These are phyloP conservation scores for Tetraselmis striata DNA, from an alignment of 139 green algal species.

Conservation along the genomic window DNA sequence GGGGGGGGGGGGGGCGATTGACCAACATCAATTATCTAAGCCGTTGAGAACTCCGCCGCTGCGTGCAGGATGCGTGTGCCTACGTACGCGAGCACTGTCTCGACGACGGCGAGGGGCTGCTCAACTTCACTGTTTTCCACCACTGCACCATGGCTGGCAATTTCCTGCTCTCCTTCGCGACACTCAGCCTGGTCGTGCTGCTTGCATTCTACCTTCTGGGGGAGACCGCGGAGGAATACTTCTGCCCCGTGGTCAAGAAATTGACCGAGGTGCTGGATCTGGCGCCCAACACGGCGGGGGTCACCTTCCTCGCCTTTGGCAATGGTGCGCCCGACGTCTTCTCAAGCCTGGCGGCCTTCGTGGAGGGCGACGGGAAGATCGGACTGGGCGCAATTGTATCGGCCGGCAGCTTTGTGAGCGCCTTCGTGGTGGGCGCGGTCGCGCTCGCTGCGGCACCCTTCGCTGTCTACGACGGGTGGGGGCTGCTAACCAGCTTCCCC, in stretches of 20 bases:
- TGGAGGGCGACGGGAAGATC: slow-evolving; percentile 16
- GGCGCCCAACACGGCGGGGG: slow-evolving; percentile 23
- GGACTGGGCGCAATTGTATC: slow-evolving; percentile 14
- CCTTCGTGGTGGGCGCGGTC: slow-evolving; percentile 28
- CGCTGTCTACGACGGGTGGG: slow-evolving; percentile 6
- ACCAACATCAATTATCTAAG: too few relatives aligned
- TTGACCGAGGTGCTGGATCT: slow-evolving; percentile 11
- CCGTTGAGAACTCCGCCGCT: too few relatives aligned
- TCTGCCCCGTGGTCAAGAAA: slow-evolving; percentile 61
- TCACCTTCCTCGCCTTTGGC: slow-evolving; percentile 82
- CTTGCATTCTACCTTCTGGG: slow-evolving; percentile 72
- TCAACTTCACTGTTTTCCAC: slow-evolving; percentile 26
- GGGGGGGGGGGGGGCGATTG: too few relatives aligned
- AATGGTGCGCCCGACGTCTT: slow-evolving; percentile 85
- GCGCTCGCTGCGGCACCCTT: slow-evolving; percentile 26
- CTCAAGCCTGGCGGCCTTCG: slow-evolving; percentile 68
- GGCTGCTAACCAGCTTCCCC: not conserved
- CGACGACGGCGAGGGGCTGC: not conserved
- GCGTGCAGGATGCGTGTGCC: not conserved
- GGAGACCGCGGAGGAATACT: slow-evolving; percentile 77
- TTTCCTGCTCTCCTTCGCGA: not conserved
- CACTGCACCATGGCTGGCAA: slow-evolving; percentile 17
- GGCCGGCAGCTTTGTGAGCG: slow-evolving; percentile 34
- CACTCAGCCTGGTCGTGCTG: slow-evolving; percentile 31
- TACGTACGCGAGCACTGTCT: not conserved